These are phyloP conservation scores for Crithidia bombi DNA, from an alignment of 208 protist genomes.

Conservation along the genomic window DNA sequence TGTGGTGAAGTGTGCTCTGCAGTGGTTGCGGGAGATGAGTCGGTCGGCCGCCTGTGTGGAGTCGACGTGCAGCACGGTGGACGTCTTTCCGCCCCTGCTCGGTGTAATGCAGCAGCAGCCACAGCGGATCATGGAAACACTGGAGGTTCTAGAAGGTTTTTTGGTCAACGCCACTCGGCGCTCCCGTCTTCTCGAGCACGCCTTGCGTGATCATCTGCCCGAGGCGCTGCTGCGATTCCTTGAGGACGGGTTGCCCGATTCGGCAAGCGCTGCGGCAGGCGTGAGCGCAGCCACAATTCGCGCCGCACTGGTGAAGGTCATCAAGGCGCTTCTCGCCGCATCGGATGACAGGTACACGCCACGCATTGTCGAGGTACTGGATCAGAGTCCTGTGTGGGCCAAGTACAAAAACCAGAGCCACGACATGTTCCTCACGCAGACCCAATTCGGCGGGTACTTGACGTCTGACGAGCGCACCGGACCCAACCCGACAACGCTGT, in stretches of 20 bases:
- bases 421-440: slow-evolving; percentile 87
- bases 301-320: slow-evolving; percentile 81
- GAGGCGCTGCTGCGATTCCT: slow-evolving; percentile 66
- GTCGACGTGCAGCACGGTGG: slow-evolving; percentile 40
- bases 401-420: slow-evolving; percentile 93
- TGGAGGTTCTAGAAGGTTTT: slow-evolving; percentile 67
- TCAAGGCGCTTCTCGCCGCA: slow-evolving; percentile 76
- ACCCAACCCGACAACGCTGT: slow-evolving; percentile 17
- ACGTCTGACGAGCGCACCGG: slow-evolving; percentile 24
- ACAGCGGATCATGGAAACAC: slow-evolving; percentile 33
- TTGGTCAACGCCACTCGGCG: slow-evolving; percentile 46
- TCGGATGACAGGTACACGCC: slow-evolving; percentile 49
- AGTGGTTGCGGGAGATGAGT: slow-evolving; percentile 65
- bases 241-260: slow-evolving; percentile 51
- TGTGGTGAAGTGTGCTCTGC: slow-evolving; percentile 36
- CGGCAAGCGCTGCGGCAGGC: slow-evolving; percentile 33
- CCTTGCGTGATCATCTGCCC: slow-evolving; percentile 50
- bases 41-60: slow-evolving; percentile 66
- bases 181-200: slow-evolving; percentile 37
- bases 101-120: slow-evolving; percentile 37
- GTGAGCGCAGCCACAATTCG: slow-evolving; percentile 67
- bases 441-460: slow-evolving; percentile 66
- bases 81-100: slow-evolving; percentile 54
- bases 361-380: slow-evolving; percentile 53
- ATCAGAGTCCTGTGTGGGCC: slow-evolving; percentile 66